Evolutionary conservation across 495 filamentous ascomycete genomes (phyloP).

Genomic region (Apiosordaria backusii): DNA sequence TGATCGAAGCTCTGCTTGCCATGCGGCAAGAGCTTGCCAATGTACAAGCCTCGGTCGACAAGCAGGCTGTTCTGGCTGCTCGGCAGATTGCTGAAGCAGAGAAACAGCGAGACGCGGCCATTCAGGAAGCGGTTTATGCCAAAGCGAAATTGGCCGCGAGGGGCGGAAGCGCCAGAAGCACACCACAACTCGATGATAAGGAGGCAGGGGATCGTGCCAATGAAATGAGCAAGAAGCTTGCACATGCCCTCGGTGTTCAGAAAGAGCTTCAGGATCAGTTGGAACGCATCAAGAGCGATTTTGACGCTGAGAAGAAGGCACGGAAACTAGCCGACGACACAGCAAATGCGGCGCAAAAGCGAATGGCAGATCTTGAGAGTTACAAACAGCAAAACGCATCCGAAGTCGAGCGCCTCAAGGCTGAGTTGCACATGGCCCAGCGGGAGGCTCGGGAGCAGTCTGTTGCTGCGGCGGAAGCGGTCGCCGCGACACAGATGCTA

Average conservation of each 20-base stretch:
- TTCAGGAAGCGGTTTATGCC: constrained; percentile 90
- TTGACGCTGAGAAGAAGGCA: constrained; percentile 75
- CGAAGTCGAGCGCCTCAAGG: constrained; percentile 79
- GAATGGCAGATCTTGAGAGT: constrained; percentile 76
- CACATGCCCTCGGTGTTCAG: constrained; percentile 71
- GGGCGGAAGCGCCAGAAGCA: constrained; percentile 63
- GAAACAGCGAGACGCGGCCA: constrained; percentile 84
- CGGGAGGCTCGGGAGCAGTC: constrained; percentile 74
- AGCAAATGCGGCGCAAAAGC: constrained; percentile 72
- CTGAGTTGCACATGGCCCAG: constrained; percentile 75
- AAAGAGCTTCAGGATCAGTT: constrained; percentile 69
- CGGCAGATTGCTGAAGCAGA: constrained; percentile 89
- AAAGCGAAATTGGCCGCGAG: constrained; percentile 89
- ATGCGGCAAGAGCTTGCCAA: constrained; percentile 82
- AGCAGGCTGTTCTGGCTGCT: constrained; percentile 77
- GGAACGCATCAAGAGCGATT: constrained; percentile 61
- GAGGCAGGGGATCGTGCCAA: constrained; percentile 63
- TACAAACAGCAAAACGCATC: constrained; percentile 74
- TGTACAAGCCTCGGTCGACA: constrained; percentile 81
- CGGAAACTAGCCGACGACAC: constrained; percentile 86
- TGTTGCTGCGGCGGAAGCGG: constrained; percentile 68
- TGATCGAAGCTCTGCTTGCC: constrained; percentile 87
- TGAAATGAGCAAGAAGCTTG: constrained; percentile 80
- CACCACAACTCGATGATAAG: constrained; percentile 67
- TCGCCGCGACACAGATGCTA: constrained; percentile 66